Base-by-base conservation (phyloP, 1,284 basidiomycete genomes). In the Cutaneotrichosporon mucoides region DNA sequence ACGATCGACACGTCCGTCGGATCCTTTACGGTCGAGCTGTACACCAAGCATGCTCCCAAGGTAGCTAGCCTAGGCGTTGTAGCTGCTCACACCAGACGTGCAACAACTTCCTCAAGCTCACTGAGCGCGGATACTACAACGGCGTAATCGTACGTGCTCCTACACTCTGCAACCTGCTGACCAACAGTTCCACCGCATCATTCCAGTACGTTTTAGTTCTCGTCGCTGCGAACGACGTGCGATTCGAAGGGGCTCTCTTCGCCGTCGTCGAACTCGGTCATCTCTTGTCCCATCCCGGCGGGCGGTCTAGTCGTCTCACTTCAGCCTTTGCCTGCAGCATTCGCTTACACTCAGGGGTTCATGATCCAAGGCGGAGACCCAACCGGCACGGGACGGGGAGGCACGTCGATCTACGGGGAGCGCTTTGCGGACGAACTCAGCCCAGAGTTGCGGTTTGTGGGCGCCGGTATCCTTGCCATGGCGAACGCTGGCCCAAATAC, bases 381-480 rank as follows among this genome's bases (percentile, higher is more conserved):
- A 5, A 94, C 92, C 10, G 93, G 92, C n/a, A 96, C 93, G 1
- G 93, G 93, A 33, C 82, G 90, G 68, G 92, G 93, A 33, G 93
- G 93, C 45, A 92, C 90, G 11, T 92, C 90, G 63, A 91, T 96
- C 65, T 96, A 93, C 71, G 92, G 92, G 6, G 88, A 88, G 67
- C 88, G 87, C 72, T 96, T 96, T 57, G 86, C 90, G 72, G 91
- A 94, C 75, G 92, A 94, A 74, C 85, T 94, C 49, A 84, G 88
- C 69, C 87, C 89, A 2, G 91, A 94, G 24, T 79, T 96, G 64
- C 83, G 92, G 45, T 96, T 96, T 79, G 92, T 91, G 2, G 93
- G 93, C n/a, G 92, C 92, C 47, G 93, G 93, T 0, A 93, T 96
- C 57, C 83, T 97, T 16, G 93, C 92, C 7, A 97, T 96, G 93